Base-by-base conservation (phyloP, 768 basidiomycete genomes). In the Suillus discolor region DNA sequence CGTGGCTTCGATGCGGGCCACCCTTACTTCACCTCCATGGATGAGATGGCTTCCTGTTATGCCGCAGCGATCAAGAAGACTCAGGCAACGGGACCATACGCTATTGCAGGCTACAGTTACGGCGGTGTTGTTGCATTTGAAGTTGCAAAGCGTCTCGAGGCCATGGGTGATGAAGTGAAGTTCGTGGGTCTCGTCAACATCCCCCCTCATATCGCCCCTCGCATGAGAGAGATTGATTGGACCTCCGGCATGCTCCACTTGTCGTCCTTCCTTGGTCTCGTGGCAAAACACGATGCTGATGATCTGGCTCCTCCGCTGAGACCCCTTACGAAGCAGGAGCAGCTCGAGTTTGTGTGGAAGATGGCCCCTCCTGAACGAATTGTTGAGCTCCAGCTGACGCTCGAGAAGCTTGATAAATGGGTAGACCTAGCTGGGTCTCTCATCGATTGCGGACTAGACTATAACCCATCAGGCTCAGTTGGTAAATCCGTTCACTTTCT, bases 221-320 rank as follows among this genome's bases (percentile, higher is more conserved):
- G 79, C 25, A 78, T 83, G 80, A 73, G 73, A 63, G 80, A 82
- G 68, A 73, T 83, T 36, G 71, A 73, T 44, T 82, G 79, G 79
- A 71, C 77, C 34, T 74, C 79, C 15, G 78, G 79, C 57, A 71
- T 82, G 67, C 70, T 82, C 62, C 80, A 80, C 68, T 72, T 83
- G 44, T 73, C 76, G 61, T 76, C 78, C 70, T 80, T 83, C 75
- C 74, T 83, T 18, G 72, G 75, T 34, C 77, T 83, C 60, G 57
- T 73, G 42, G 61, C 57, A 61, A 73, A 76, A 63, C 68, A 76
- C 6, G 69, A 68, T 20, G 71, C 75, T 15, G 44, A 67, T 31
- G 67, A 70, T 25, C 69, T 75, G 25, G 67, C 67, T 1, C 73
- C 71, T 1, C 6, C 67, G 4, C 47, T 76, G 66, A 64, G 68